These are phyloP conservation scores for Eutrema heterophyllum DNA, from an alignment of 345 rosid species.

Conservation along the genomic window DNA sequence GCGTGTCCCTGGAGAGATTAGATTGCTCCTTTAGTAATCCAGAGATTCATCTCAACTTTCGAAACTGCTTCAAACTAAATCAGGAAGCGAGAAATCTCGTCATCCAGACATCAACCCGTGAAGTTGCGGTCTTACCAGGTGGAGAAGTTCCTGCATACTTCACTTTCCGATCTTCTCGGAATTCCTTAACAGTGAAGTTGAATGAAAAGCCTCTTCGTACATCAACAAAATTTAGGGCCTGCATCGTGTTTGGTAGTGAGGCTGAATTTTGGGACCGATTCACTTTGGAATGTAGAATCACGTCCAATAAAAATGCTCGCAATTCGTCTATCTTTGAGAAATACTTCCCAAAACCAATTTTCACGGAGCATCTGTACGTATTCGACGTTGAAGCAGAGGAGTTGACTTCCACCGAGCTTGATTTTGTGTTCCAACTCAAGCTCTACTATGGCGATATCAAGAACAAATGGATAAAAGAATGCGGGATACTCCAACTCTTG, in stretches of 20 bases:
- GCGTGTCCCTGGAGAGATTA: background rate
- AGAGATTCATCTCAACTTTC: background rate
- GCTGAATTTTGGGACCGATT: too few species aligned
- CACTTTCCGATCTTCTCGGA: too few species aligned
- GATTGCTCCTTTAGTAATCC: background rate
- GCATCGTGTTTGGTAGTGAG: too few species aligned
- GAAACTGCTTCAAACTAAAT: background rate
- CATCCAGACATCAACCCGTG: too few species aligned
- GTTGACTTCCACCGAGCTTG: background rate
- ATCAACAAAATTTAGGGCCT: too few species aligned
- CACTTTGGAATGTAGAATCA: too few species aligned
- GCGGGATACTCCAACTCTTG: background rate
- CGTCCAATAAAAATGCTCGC: too few species aligned
- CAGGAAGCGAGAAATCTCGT: background rate
- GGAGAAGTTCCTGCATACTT: too few species aligned
- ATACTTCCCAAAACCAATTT: accelerated
- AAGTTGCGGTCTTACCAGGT: too few species aligned
- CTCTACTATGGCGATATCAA: background rate
- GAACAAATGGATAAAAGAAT: background rate
- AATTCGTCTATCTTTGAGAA: too few species aligned
- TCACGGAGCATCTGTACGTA: background rate
- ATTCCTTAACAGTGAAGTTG: too few species aligned
- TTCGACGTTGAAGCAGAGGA: background rate
- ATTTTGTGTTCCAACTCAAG: background rate
- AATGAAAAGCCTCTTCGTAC: too few species aligned